Evolutionary conservation across 768 basidiomycete genomes (phyloP).

Genomic region (Cantharellus anzutake): DNA sequence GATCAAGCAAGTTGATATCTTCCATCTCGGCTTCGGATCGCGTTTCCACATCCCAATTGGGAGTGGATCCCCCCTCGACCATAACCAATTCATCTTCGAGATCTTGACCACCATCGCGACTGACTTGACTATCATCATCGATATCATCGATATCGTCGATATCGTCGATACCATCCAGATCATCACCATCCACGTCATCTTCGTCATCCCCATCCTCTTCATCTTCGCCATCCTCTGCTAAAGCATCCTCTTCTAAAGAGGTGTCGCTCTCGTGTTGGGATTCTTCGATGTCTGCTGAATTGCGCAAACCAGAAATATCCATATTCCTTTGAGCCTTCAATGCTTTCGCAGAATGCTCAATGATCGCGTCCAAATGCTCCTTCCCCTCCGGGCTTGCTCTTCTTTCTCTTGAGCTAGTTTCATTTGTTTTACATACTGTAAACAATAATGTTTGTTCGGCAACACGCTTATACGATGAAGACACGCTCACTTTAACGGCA

Average conservation of each 20-base stretch:
- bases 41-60: too few species aligned
- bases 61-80: too few species aligned
- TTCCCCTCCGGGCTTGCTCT: conserved; percentile 61
- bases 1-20: too few species aligned
- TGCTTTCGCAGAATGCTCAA: conserved; percentile 75
- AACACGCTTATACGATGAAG: not conserved
- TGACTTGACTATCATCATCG: not conserved
- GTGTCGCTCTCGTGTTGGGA: conserved; percentile 5
- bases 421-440: conserved; percentile 55
- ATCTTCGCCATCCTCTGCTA: conserved; percentile 14
- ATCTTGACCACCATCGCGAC: too few species aligned
- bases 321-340: conserved; percentile 66
- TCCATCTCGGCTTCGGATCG: too few species aligned
- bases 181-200: conserved; percentile 17
- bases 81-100: too few species aligned
- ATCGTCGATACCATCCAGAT: not conserved
- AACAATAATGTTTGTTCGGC: not conserved
- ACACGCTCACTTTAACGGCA: conserved; percentile 51
- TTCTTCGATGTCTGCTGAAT: not conserved
- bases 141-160: not conserved
- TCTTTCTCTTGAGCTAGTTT: conserved; percentile 38
- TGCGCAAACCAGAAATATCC: conserved; percentile 13
- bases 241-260: conserved; percentile 9
- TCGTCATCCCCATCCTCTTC: conserved; percentile 22
- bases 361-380: conserved; percentile 74